Evolutionary conservation across 1,139 yeast genomes (phyloP), one percentile per base, ranked within the genome.

Genomic region (Chernovozyma sophiae-reginae): DNA sequence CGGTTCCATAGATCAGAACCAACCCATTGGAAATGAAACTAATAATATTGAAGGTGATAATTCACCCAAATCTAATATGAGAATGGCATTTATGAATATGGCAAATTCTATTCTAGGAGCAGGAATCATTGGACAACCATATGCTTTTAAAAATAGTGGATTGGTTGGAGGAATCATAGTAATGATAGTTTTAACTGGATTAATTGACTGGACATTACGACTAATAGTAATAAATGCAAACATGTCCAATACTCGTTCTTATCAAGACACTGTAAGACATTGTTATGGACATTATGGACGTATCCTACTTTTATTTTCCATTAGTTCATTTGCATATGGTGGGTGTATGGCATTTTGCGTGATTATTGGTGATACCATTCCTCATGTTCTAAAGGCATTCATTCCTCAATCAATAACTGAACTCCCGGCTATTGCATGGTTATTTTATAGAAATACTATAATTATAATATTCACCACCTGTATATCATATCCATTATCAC

Each of bases 1-100:
- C 8, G 29, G 11, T 7, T 20, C 23, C 6, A 16, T 26, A 6
- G 29, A 26, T 26, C 10, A 7, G 23, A 20, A 20, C 10, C 23
- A 32, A 11, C 18, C 34, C 7, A 36, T 36, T 8, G 43, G 40
- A 16, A 48, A 39, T 16, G 48, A 36, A 13, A 42, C 36, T 19
- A 33, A 37, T 1, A 27, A 15, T 13, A 31, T 13, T 13, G 32
- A 30, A 10, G 16, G 15, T 8, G 30, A 23, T 12, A 42, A 34
- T 11, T 48, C 47, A 33, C 42, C 20, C 14, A 56, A 70, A 32
- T 65, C 77, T n/a, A 72, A 65, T 43, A 71, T 89, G 74, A 74
- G 74, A 43, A 84, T 85, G 89, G 97, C 97, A 11, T 89, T 90
- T 52, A 86, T 90, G 95, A 90, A 90, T 58, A 89, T 90, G 96